Conservation (phyloP, 495 filamentous ascomycete species). For the Melanomma pulvis-pyrius region DNA sequence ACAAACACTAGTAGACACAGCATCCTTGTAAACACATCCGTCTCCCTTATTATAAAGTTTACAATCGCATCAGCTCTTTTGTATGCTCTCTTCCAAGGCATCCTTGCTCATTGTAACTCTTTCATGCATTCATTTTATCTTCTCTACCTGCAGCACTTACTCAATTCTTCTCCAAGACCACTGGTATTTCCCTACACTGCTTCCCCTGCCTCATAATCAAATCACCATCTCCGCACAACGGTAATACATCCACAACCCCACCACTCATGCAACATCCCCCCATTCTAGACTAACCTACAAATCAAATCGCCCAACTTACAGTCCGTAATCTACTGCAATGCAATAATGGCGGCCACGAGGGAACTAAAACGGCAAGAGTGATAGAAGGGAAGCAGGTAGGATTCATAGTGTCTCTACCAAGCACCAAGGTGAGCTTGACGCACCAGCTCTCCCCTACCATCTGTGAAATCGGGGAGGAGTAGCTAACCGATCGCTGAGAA, state of each 20-base stretch:
- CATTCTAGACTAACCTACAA: neutral
- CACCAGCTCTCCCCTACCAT: too few species aligned
- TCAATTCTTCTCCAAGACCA: neutral
- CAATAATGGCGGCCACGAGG: neutral
- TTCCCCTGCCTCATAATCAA: constrained; percentile 20
- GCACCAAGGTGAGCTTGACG: neutral
- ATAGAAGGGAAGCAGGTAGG: constrained; percentile 15
- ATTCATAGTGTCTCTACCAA: constrained; percentile 6
- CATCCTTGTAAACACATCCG: neutral
- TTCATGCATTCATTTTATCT: neutral
- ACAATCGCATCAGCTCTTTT: neutral
- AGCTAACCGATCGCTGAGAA: too few species aligned
- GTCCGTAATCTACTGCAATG: constrained; percentile 3
- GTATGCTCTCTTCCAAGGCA: neutral
- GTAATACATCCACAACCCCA: constrained; percentile 19
- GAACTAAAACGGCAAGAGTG: constrained; percentile 12
- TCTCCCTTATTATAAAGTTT: neutral
- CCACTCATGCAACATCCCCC: neutral
- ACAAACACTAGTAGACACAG: neutral
- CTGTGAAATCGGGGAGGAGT: too few species aligned
- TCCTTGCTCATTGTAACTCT: constrained; percentile 1
- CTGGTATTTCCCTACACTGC: neutral
- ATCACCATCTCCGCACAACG: constrained; percentile 15
- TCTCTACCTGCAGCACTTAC: too few species aligned
- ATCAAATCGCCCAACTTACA: neutral